phyloP scores from a whole-genome alignment of 345 rosid species.

The Eucalyptus tenuipes region DNA sequence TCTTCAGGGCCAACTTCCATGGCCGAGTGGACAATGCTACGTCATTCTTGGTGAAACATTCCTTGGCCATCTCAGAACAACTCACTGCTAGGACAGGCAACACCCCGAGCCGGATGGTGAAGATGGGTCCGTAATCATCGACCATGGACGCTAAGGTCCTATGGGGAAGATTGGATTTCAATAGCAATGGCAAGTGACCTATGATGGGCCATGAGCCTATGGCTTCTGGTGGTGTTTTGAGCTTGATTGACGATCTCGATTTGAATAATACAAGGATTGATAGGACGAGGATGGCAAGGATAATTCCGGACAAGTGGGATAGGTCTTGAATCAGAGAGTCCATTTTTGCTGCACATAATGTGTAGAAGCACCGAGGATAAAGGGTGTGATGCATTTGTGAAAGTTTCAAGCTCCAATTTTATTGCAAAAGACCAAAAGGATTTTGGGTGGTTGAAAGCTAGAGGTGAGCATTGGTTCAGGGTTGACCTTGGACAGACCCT shows the following conservation, averaged over 20 bases:
- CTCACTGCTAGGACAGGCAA: conserved; percentile 11
- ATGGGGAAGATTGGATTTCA: conserved; percentile 4
- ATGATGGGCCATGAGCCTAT: conserved; percentile 9
- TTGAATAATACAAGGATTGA: background rate
- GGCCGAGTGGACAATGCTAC: conserved; percentile 10
- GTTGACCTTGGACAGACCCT: too few relatives aligned
- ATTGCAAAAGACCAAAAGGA: background rate
- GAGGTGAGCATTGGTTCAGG: too few relatives aligned
- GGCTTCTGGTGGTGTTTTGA: background rate
- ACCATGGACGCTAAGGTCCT: conserved; percentile 13
- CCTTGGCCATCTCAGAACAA: background rate
- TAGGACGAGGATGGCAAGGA: background rate
- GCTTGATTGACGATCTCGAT: background rate
- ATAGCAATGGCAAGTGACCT: conserved; percentile 20
- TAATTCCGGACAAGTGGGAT: background rate
- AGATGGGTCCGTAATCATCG: conserved; percentile 23
- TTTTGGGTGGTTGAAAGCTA: background rate
- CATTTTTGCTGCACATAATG: background rate
- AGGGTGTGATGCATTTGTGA: background rate
- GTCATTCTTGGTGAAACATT: conserved; percentile 14
- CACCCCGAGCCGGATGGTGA: conserved; percentile 16
- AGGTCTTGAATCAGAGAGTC: background rate
- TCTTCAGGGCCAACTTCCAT: background rate
- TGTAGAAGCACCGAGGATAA: background rate
- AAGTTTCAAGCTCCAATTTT: background rate